Base-by-base conservation (phyloP, 495 filamentous ascomycete species). In the Talaromyces adpressus region DNA sequence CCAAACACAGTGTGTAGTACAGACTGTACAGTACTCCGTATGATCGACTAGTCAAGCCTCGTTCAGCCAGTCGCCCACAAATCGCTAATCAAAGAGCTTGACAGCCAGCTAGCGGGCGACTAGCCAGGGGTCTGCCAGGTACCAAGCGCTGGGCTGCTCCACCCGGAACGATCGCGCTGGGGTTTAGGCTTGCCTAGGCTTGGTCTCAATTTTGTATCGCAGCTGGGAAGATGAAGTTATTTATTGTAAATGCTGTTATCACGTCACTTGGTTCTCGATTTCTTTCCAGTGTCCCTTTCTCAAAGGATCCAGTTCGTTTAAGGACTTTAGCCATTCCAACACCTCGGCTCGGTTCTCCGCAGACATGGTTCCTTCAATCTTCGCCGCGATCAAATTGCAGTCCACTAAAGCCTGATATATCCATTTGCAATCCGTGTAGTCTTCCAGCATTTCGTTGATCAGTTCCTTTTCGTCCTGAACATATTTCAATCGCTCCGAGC, bases 321-420 rank as follows among this genome's bases (percentile, higher is more conserved):
- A 68, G 70, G 86, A 83, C 49, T 73, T 76, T 45, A 93, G 72
- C 89, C 90, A 93, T 52, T 66, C 68, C 57, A 74, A 70, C 52
- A 89, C 75, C 56, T 84, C 72, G 59, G 75, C 70, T 61, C 69
- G 73, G 63, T 87, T 81, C 14, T 68, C 69, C 12, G 63, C 53
- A 4, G 71, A 74, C 67, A 70, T 70, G 59, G 47, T 70, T 51
- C 71, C 74, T 63, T 68, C 65, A 62, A 73, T 73, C 66, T 75
- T 78, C 18, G 68, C 74, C n/a, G 56, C 72, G 61, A 75, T 63
- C 65, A 73, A 64, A 29, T 70, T 76, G 69, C 32, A 89, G 76
- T 87, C 82, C 45, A 93, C 81, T 61, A 96, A 75, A 6, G 86
- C 87, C 71, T 92, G 88, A 68, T 93, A 90, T 18, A 93, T 87